Base-by-base conservation (phyloP, 768 basidiomycete genomes). In the Myochromella boudieri region DNA sequence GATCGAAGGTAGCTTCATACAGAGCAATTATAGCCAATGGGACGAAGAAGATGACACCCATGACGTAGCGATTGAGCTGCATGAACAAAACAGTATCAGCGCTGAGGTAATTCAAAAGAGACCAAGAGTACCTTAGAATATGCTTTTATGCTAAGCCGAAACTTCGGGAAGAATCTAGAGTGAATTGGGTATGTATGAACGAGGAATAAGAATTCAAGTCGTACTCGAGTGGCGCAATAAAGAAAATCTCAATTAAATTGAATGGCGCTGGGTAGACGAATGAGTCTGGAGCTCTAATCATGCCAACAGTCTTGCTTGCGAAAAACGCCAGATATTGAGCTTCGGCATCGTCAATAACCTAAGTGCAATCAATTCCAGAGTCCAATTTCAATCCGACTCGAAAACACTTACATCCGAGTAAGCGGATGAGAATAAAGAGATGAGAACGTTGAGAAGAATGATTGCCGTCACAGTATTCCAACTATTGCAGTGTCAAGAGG, bases 351-450 rank as follows among this genome's bases (percentile, higher is more conserved):
- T 78, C 81, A 1, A 91, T 75, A 6, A 92, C 80, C 89, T 91
- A 41, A 36, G 21, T 32, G 17, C 43, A 42, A 20, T 18, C 15
- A 41, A 14, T n/a, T 15, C 15, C 11, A 36, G 25, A 28, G 42
- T n/a, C n/a, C 14, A 33, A 42, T 53, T 9, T 15, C 28, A 17
- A n/a, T 15, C 21, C 34, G 5, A 11, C 15, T 28, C 12, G 15
- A 15, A 18, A 10, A 20, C n/a, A 68, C 77, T 63, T 45, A 90
- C 91, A 57, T 94, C 93, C 9, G 85, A 81, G 59, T 95, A 95
- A 1, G 93, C 92, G 40, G 92, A 91, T 14, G 93, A 84, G 63
- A 97, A 97, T 56, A 97, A 69, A n/a, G 94, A 97, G 56, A 97
- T 93, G 59, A 97, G 76, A 60, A 97, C 84, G 61, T 97, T 97